A percentile compares a stretch with the other conserved stretches of the same genome.
These are phyloP conservation scores for Ceratocystiopsis sp. DNA, from an alignment of 2,329 filamentous ascomycete genomes.

Conservation along the genomic window DNA sequence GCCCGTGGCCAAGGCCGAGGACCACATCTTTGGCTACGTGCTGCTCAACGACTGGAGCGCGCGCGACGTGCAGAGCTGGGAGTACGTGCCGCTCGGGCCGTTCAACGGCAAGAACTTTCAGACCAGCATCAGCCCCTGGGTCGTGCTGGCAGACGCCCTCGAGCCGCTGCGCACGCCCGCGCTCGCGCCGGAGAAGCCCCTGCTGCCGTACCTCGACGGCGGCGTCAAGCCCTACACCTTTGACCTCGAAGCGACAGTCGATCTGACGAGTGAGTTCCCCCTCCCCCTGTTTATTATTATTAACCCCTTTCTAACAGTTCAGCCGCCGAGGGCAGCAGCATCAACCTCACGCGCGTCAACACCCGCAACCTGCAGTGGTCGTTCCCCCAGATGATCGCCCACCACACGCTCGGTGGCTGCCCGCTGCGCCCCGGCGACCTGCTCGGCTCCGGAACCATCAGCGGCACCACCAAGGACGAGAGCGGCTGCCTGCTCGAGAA, in stretches of 20 bases:
- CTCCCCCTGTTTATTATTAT: neutral
- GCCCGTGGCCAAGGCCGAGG: slow-evolving; percentile 44
- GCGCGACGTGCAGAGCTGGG: slow-evolving; percentile 68
- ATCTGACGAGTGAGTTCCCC: neutral
- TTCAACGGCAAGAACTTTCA: slow-evolving; percentile 78
- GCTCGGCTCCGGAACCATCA: slow-evolving; percentile 63
- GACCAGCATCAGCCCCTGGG: slow-evolving; percentile 62
- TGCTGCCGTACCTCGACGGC: slow-evolving; percentile 38
- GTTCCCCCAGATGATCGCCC: slow-evolving; percentile 69
- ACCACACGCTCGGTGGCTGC: slow-evolving; percentile 65
- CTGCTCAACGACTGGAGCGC: slow-evolving; percentile 82
- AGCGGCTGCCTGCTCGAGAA: slow-evolving; percentile 28
- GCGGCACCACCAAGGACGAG: slow-evolving; percentile 21
- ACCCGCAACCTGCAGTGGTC: slow-evolving; percentile 54
- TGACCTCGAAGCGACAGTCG: slow-evolving; percentile 7
- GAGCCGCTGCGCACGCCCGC: slow-evolving; percentile 31
- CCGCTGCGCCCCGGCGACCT: slow-evolving; percentile 58
- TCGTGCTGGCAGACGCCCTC: slow-evolving; percentile 59
- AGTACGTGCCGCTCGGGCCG: slow-evolving; percentile 66
- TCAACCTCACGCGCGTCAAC: slow-evolving; percentile 42
- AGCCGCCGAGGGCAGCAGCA: slow-evolving; percentile 30
- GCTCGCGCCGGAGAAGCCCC: slow-evolving; percentile 16
- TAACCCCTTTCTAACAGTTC: neutral
- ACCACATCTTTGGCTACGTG: slow-evolving; percentile 63
- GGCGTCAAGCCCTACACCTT: slow-evolving; percentile 30